Evolutionary conservation across 371 early-diverging fungal genomes (phyloP).

Genomic region (Rhizopus delemar): DNA sequence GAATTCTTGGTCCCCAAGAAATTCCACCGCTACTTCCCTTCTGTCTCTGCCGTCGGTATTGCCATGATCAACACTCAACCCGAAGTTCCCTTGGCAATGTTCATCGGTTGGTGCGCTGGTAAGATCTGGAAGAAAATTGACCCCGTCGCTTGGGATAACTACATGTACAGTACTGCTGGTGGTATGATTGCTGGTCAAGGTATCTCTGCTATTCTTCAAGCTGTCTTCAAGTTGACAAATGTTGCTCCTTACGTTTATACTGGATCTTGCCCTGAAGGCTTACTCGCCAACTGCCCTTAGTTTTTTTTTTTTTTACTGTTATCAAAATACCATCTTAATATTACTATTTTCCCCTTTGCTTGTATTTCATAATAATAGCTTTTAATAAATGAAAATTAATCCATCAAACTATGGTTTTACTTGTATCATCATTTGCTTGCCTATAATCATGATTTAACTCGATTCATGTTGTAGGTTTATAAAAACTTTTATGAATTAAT

Average conservation of each 20-base stretch:
- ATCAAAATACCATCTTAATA: background rate
- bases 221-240: constrained; percentile 53
- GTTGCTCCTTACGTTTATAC: constrained; percentile 26
- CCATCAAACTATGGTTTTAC: no score
- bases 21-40: constrained; percentile 59
- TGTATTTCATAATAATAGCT: no score
- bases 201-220: constrained; percentile 66
- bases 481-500: no score
- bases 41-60: constrained; percentile 69
- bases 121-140: constrained; percentile 56
- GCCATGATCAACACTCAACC: constrained; percentile 67
- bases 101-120: constrained; percentile 58
- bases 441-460: no score
- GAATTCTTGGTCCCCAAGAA: constrained; percentile 56
- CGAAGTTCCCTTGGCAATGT: constrained; percentile 61
- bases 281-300: constrained; percentile 39
- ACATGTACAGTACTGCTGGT: constrained; percentile 60
- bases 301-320: background rate
- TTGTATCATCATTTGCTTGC: no score
- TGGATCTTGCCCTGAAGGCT: constrained; percentile 39
- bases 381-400: no score
- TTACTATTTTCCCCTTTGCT: no score
- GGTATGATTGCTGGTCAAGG: constrained; percentile 81
- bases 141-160: constrained; percentile 44
- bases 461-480: no score